phyloP scores from a whole-genome alignment of 345 rosid genomes.

The Melaleuca quinquenervia region DNA sequence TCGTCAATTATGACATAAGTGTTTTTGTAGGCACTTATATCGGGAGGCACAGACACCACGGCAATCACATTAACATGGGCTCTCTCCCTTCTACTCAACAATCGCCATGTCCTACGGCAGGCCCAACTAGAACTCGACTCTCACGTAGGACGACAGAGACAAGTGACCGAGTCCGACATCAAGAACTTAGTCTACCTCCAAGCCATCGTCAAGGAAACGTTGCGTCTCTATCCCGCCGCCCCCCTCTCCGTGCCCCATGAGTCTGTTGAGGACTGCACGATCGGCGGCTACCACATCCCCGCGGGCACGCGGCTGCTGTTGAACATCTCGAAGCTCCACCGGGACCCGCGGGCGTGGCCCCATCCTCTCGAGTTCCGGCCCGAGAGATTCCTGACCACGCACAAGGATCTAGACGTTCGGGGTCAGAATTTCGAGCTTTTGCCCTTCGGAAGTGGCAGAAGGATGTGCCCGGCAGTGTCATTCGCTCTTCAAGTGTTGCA shows the following conservation, averaged over 20 bases:
- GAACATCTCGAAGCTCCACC: slow-evolving; percentile 44
- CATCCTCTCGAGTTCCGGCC: slow-evolving; percentile 33
- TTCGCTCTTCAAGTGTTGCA: slow-evolving; percentile 27
- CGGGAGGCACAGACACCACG: slow-evolving; percentile 41
- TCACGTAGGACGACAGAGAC: slow-evolving; percentile 31
- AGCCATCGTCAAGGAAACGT: slow-evolving; percentile 52
- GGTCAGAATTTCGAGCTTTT: slow-evolving; percentile 36
- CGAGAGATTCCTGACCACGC: slow-evolving; percentile 36
- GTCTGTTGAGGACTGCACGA: slow-evolving; percentile 34
- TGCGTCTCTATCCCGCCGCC: slow-evolving; percentile 45
- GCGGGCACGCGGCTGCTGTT: slow-evolving; percentile 38
- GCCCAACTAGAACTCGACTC: slow-evolving; percentile 41
- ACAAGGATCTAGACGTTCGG: slow-evolving; percentile 17
- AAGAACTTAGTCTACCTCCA: slow-evolving; percentile 35
- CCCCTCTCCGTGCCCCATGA: slow-evolving; percentile 46
- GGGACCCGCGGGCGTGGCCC: slow-evolving; percentile 25
- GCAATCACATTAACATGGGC: slow-evolving; percentile 49
- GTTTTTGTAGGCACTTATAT: slow-evolving; percentile 27
- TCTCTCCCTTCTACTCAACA: slow-evolving; percentile 42
- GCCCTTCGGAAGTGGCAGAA: slow-evolving; percentile 43
- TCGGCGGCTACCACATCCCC: slow-evolving; percentile 28
- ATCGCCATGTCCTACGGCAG: slow-evolving; percentile 20
- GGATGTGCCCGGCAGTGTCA: slow-evolving; percentile 35
- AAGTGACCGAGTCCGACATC: slow-evolving; percentile 40
- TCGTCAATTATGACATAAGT: background rate